phyloP scores from a whole-genome alignment of 2,329 filamentous ascomycete genomes.

The Claviceps humidiphila region DNA sequence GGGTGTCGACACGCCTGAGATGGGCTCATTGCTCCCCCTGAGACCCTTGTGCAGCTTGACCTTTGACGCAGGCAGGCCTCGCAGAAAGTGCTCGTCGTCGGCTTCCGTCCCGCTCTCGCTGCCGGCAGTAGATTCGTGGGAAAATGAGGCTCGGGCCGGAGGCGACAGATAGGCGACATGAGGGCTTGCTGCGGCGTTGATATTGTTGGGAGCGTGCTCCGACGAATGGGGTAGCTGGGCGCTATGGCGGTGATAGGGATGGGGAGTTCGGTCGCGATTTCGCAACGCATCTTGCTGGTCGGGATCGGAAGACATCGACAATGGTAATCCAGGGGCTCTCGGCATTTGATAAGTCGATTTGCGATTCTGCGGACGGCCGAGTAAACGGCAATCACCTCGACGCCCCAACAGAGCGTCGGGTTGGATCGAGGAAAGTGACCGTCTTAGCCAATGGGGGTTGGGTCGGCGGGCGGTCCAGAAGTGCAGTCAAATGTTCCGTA shows the following conservation, averaged over 20 bases:
- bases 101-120: constrained; percentile 93
- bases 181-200: constrained; percentile 3
- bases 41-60: constrained; percentile 64
- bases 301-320: constrained; percentile 18
- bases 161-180: constrained; percentile 13
- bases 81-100: constrained; percentile 83
- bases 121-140: constrained; percentile 43
- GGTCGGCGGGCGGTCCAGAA: neutral
- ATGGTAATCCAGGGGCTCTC: constrained; percentile 24
- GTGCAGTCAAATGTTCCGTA: neutral
- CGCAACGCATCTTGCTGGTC: constrained; percentile 29
- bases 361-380: too few relatives aligned
- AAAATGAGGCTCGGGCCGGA: constrained; percentile 18
- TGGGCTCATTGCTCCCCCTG: constrained; percentile 41
- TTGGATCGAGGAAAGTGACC: neutral
- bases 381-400: constrained; percentile 7
- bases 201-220: constrained; percentile 20
- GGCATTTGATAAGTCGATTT: constrained; percentile 23
- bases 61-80: constrained; percentile 71
- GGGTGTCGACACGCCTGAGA: constrained; percentile 44
- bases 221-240: constrained; percentile 41
- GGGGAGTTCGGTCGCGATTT: constrained; percentile 47
- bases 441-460: neutral
- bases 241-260: constrained; percentile 51
- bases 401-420: neutral